phyloP scores from a whole-genome alignment of 345 rosid genomes.

The Diplotaxis tenuifolia region DNA sequence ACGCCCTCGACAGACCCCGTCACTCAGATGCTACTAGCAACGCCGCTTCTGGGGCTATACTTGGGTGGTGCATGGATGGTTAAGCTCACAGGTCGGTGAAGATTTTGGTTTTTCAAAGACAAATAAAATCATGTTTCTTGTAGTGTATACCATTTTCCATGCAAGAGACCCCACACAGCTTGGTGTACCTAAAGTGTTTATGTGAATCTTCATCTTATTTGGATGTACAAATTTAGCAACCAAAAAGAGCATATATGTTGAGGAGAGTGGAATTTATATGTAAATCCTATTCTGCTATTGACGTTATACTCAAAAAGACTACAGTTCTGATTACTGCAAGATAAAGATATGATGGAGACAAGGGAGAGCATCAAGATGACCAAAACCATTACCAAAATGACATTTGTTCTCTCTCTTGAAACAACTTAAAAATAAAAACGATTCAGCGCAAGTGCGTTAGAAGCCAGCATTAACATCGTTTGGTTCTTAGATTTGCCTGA shows the following conservation, averaged over 20 bases:
- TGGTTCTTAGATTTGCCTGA: neutral
- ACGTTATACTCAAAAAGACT: too few relatives aligned
- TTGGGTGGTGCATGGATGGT: conserved; percentile 94
- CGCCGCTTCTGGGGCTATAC: conserved; percentile 88
- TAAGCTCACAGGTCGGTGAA: conserved; percentile 77
- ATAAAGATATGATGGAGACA: neutral
- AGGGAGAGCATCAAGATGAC: neutral
- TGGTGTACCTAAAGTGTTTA: neutral
- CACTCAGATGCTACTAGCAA: conserved; percentile 87
- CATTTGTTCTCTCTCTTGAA: neutral
- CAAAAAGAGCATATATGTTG: conserved; percentile 6
- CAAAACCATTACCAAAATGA: too few relatives aligned
- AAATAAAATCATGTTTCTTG: conserved; percentile 14
- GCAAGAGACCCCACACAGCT: conserved; percentile 21
- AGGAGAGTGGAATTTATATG: neutral
- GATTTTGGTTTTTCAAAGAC: conserved; percentile 17
- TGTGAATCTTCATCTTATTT: neutral
- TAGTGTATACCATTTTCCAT: conserved; percentile 20
- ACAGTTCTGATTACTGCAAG: neutral
- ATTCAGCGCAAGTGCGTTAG: neutral
- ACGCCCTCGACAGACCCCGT: conserved; percentile 99
- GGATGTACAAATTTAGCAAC: conserved; percentile 5
- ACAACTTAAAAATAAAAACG: neutral
- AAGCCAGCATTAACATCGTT: neutral
- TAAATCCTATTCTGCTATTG: neutral